Evolutionary conservation across 371 early-diverging fungal genomes (phyloP).

Genomic region (Apophysomyces trapeziformis): DNA sequence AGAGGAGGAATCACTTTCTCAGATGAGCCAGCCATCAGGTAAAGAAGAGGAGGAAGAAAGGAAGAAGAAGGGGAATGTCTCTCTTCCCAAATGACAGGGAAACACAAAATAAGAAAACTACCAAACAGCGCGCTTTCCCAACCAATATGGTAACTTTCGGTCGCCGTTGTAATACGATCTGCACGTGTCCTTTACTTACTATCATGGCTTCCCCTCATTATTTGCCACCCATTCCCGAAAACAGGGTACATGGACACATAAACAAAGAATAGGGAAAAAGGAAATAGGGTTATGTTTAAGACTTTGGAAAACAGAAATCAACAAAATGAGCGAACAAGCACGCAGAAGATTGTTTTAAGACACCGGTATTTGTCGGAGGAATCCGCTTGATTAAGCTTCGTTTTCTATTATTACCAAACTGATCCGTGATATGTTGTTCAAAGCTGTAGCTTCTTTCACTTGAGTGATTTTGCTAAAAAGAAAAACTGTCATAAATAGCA

Average conservation of each 20-base stretch:
- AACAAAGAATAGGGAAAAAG: not conserved
- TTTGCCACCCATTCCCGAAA: not conserved
- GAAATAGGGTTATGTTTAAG: not conserved
- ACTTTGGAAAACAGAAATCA: not conserved
- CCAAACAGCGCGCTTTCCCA: not conserved
- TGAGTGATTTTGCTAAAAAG: no score
- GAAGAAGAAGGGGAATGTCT: not conserved
- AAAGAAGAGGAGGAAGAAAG: not conserved
- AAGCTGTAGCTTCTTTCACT: no score
- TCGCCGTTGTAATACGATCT: not conserved
- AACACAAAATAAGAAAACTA: not conserved
- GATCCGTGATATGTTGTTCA: no score
- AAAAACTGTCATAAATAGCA: no score
- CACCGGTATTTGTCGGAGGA: no score
- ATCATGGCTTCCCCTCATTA: not conserved
- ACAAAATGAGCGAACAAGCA: not conserved
- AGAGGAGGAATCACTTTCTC: conserved; percentile 11
- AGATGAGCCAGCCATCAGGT: conserved; percentile 8
- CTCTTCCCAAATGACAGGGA: not conserved
- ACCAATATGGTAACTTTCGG: conserved; percentile 6
- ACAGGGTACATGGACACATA: not conserved
- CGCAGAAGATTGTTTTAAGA: no score
- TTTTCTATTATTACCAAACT: no score
- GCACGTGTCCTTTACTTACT: not conserved
- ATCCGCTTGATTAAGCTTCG: no score